Percentiles rank a stretch among this genome's conserved stretches.
phyloP scores from a whole-genome alignment of 2,329 filamentous ascomycete genomes.

The Xylaria sp. region DNA sequence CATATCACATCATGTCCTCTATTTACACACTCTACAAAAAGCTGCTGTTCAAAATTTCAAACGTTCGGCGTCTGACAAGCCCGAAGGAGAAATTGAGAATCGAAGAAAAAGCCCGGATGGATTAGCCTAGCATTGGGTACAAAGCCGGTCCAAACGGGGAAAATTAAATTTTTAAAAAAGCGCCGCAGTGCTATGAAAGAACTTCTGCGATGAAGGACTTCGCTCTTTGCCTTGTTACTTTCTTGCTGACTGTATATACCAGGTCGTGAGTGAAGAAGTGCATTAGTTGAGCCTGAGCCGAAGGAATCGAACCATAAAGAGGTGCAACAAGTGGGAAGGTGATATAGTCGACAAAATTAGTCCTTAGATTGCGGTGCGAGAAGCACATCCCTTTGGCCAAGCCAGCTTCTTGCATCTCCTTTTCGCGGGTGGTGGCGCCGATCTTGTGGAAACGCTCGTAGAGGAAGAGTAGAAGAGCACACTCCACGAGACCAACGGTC shows the following conservation, averaged over 20 bases:
- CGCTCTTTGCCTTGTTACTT: conserved; percentile 66
- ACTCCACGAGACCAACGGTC: conserved; percentile 69
- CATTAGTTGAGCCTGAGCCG: conserved; percentile 73
- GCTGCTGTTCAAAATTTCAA: conserved; percentile 50
- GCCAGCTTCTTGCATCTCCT: conserved; percentile 74
- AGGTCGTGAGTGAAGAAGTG: conserved; percentile 77
- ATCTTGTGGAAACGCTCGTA: conserved; percentile 75
- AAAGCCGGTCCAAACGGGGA: conserved; percentile 35
- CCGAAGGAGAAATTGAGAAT: conserved; percentile 48
- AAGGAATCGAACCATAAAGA: conserved; percentile 74
- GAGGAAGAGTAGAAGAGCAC: conserved; percentile 71
- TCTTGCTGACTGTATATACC: conserved; percentile 78
- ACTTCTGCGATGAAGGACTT: conserved; percentile 58
- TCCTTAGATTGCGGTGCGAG: conserved; percentile 65
- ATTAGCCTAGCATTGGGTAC: conserved; percentile 25
- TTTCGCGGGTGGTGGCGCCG: conserved; percentile 68
- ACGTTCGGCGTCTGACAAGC: conserved; percentile 47
- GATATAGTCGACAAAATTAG: conserved; percentile 70
- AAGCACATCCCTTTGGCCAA: conserved; percentile 74
- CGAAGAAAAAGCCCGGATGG: conserved; percentile 43
- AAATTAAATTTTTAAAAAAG: conserved; percentile 37
- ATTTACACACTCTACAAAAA: conserved; percentile 59
- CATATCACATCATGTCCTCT: conserved; percentile 62
- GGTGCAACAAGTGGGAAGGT: conserved; percentile 75
- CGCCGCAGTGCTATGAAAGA: conserved; percentile 55